Base-by-base conservation (phyloP, 148 eudicot genomes). In the Euryodendron excelsum region DNA sequence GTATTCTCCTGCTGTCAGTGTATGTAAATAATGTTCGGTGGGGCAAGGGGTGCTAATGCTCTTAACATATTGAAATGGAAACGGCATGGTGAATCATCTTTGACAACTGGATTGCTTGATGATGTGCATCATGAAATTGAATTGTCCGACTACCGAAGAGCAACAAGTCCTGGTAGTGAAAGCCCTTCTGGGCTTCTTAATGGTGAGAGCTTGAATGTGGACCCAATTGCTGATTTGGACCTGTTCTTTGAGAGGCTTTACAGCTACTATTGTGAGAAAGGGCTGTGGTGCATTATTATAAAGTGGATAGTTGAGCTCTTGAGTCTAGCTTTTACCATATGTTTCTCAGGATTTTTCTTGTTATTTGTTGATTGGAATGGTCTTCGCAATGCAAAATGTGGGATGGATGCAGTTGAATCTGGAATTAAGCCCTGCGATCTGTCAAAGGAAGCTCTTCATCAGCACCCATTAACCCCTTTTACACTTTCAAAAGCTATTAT, bases 281-380 rank as follows among this genome's bases (percentile, higher is more conserved):
- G 99, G 52, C 95, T 96, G 79, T 93, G 94, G 97, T 96, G 99
- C 90, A 91, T 96, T 41, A 92, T 96, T 70, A 93, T 90, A 11
- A 96, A 93, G 87, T 96, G 99, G 99, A 90, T 96, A 62, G 92
- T 91, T 69, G 99, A 96, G 82, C 97, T 93, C 14, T 78, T 93
- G 30, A 89, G 97, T 80, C 89, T 96, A 55, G 99, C 90, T 76
- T 96, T 96, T 82, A 91, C 91, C n/a, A 96, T 96, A 81, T 93
- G 94, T 77, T 96, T 96, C 82, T 90, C 99, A 1, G 98, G 91
- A 3, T 96, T 96, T 86, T 90, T 96, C 83, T 86, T 93, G 64
- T 86, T 96, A 39, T 90, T 27, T 85, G 99, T 96, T 77, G 97
- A 96, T 86, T 96, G 99, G 99, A 85, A 90, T 83, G 99, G 99